Percentiles rank a stretch among this genome's conserved stretches.
Conservation (phyloP, 2,329 filamentous ascomycete species). For the Metarhizium robertsii region DNA sequence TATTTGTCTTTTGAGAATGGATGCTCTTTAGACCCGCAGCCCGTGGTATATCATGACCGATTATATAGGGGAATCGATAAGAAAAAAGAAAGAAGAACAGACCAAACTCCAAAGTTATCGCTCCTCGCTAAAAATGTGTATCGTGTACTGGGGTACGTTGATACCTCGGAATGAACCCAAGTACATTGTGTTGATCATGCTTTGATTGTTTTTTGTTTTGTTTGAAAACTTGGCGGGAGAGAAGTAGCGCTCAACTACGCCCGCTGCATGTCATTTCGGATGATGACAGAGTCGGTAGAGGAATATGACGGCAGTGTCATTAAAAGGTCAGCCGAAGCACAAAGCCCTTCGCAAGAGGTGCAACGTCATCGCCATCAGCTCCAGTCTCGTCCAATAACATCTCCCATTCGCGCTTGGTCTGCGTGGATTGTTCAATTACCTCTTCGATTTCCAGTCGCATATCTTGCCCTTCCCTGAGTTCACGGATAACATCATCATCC, state of each 20-base stretch:
- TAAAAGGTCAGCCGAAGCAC: slow-evolving; percentile 12
- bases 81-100: background rate
- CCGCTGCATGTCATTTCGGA: background rate
- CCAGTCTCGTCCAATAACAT: slow-evolving; percentile 47
- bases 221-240: background rate
- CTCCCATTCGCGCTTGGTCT: slow-evolving; percentile 49
- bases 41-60: slow-evolving; percentile 5
- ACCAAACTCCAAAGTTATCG: background rate
- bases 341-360: slow-evolving; percentile 5
- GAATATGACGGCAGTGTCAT: background rate
- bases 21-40: background rate
- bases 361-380: slow-evolving; percentile 11
- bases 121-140: background rate
- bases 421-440: slow-evolving; percentile 21
- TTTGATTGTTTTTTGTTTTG: no score
- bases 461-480: slow-evolving; percentile 83
- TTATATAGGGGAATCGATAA: background rate
- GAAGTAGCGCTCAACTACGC: background rate
- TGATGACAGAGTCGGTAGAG: no score
- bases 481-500: slow-evolving; percentile 80
- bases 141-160: background rate
- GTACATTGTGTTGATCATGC: no score
- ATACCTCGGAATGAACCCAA: background rate
- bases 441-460: slow-evolving; percentile 65
- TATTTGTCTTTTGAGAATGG: background rate